A percentile compares a stretch with the other conserved stretches of the same genome.
These are phyloP conservation scores for Trichoderma citrinoviride DNA, from an alignment of 2,329 filamentous ascomycete species.

Conservation along the genomic window DNA sequence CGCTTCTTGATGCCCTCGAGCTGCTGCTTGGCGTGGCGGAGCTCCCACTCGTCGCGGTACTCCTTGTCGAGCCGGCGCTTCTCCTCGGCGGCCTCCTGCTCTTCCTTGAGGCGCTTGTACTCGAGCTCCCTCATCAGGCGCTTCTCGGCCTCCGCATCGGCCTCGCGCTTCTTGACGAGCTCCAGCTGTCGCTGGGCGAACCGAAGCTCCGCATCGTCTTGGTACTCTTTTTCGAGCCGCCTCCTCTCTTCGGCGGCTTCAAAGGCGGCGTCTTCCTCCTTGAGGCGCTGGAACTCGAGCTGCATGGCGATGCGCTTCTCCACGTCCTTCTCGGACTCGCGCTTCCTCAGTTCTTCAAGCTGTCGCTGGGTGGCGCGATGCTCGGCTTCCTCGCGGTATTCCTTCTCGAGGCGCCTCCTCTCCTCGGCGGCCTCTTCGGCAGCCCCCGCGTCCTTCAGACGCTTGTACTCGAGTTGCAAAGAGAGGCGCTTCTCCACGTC, in stretches of 20 bases:
- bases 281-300: slow-evolving; percentile 39
- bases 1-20: slow-evolving; percentile 46
- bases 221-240: not conserved
- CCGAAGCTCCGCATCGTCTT: not conserved
- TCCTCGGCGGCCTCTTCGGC: not conserved
- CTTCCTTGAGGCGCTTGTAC: not conserved
- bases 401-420: slow-evolving; percentile 37
- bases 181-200: not conserved
- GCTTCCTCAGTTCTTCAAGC: slow-evolving; percentile 47
- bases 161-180: not conserved
- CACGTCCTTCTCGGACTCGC: slow-evolving; percentile 47
- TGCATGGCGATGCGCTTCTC: slow-evolving; percentile 53
- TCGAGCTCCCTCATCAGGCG: slow-evolving; percentile 35
- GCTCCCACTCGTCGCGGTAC: slow-evolving; percentile 47
- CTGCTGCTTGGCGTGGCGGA: slow-evolving; percentile 49
- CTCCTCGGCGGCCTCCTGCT: slow-evolving; percentile 26
- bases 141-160: not conserved
- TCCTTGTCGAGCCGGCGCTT: slow-evolving; percentile 40
- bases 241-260: not conserved
- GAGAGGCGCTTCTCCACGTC: not conserved
- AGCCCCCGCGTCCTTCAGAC: not conserved
- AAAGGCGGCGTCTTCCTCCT: not conserved
- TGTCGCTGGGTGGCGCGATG: slow-evolving; percentile 49
- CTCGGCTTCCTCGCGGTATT: slow-evolving; percentile 48
- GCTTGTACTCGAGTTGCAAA: not conserved